Evolutionary conservation across 140 eudicot genomes (phyloP).

Genomic region (Cichorium intybus): DNA sequence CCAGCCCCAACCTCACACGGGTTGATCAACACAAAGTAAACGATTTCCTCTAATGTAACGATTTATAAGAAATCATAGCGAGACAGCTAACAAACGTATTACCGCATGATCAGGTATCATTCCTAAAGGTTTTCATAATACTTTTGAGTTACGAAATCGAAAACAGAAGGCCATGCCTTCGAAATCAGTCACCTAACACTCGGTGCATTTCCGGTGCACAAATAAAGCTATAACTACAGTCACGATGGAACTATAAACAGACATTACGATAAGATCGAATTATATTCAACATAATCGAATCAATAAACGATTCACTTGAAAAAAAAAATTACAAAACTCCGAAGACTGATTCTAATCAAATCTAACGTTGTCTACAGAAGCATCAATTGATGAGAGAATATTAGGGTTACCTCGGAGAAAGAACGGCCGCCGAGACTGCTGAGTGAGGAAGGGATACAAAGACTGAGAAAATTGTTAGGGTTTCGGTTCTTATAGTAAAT

Average conservation of each 20-base stretch:
- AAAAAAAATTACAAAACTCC: background rate
- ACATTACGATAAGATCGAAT: background rate
- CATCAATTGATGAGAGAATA: background rate
- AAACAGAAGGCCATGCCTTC: background rate
- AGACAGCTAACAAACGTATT: background rate
- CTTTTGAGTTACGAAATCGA: background rate
- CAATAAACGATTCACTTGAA: background rate
- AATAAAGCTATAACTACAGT: background rate
- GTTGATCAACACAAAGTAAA: background rate
- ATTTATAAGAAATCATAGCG: background rate
- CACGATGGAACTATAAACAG: background rate
- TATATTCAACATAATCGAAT: background rate
- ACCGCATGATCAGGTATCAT: background rate
- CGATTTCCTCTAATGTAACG: background rate
- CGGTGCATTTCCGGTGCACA: background rate
- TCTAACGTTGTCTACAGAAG: background rate
- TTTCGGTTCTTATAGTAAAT: slow-evolving; percentile 11
- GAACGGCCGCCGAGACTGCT: slow-evolving; percentile 28
- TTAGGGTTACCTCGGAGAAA: slow-evolving; percentile 29
- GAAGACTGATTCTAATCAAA: slow-evolving; percentile 2
- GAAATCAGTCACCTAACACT: background rate
- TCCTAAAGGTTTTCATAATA: background rate
- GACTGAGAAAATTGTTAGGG: slow-evolving; percentile 18
- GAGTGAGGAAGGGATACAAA: slow-evolving; percentile 23
- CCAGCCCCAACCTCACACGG: background rate